These are phyloP conservation scores for Vicia faba DNA, from an alignment of 306 rosid genomes.

Conservation along the genomic window DNA sequence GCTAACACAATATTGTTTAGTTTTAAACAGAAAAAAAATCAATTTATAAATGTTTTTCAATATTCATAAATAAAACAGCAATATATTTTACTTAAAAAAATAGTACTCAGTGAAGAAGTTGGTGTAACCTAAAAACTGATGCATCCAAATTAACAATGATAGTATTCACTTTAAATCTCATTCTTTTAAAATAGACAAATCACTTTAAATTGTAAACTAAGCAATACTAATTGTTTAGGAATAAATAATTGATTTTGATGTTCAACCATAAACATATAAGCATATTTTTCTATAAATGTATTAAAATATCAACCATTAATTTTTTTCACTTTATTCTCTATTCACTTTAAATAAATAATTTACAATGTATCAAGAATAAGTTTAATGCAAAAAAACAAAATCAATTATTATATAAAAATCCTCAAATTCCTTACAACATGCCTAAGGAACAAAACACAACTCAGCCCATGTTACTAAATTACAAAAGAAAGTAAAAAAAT, in stretches of 20 bases:
- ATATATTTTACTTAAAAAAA: background rate
- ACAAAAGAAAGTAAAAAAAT: background rate
- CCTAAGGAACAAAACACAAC: constrained; percentile 1
- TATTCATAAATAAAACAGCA: constrained; percentile 4
- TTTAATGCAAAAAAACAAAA: background rate
- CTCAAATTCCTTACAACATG: constrained; percentile 3
- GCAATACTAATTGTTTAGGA: background rate
- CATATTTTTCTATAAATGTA: background rate
- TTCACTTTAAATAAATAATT: background rate
- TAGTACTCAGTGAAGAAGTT: background rate
- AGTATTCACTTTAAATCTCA: background rate
- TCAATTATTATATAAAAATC: background rate
- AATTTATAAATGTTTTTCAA: background rate
- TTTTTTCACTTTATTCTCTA: background rate
- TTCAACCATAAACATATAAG: background rate
- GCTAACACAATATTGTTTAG: constrained; percentile 3
- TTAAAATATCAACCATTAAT: background rate
- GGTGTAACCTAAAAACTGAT: background rate
- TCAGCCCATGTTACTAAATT: background rate
- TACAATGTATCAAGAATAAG: background rate
- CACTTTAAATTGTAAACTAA: background rate
- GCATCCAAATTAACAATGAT: constrained; percentile 7
- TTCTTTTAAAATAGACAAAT: background rate
- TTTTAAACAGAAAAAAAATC: background rate
- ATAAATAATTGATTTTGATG: background rate